Conservation (phyloP, 2,329 filamentous ascomycete species). For the Colletotrichum truncatum region DNA sequence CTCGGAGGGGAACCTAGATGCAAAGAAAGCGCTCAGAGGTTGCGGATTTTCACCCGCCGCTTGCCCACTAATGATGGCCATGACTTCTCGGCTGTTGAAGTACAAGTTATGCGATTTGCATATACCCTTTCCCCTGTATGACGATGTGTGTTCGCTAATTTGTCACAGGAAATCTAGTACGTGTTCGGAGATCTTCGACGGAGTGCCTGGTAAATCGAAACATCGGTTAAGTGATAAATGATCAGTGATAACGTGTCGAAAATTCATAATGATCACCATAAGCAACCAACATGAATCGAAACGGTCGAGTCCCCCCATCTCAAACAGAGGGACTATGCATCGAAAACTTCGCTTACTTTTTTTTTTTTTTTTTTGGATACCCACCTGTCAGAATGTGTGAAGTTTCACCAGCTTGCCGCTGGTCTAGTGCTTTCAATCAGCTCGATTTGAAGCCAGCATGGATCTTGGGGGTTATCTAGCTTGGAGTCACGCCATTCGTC, state of each 20-base stretch:
- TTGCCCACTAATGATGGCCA: constrained; percentile 1
- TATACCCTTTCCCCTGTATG: not conserved
- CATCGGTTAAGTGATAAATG: not conserved
- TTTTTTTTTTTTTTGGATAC: too few relatives aligned
- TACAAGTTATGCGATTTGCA: not conserved
- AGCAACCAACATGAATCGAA: not conserved
- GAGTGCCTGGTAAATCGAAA: not conserved
- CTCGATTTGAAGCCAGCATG: not conserved
- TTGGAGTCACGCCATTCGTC: not conserved
- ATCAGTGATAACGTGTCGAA: not conserved
- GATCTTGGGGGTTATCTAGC: not conserved
- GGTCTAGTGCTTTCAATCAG: not conserved
- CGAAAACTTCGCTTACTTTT: too few relatives aligned
- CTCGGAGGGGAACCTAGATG: not conserved
- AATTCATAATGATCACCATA: not conserved
- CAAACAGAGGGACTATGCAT: not conserved
- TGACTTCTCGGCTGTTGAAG: not conserved
- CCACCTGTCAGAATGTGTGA: not conserved
- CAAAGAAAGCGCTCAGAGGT: not conserved
- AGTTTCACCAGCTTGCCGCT: not conserved
- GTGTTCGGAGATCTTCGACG: too few relatives aligned
- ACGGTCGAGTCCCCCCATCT: not conserved
- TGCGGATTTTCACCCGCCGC: constrained; percentile 25
- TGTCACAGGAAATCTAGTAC: too few relatives aligned
- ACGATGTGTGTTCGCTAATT: too few relatives aligned